Conservation (phyloP, 768 basidiomycete genomes). For the Russula foetens region DNA sequence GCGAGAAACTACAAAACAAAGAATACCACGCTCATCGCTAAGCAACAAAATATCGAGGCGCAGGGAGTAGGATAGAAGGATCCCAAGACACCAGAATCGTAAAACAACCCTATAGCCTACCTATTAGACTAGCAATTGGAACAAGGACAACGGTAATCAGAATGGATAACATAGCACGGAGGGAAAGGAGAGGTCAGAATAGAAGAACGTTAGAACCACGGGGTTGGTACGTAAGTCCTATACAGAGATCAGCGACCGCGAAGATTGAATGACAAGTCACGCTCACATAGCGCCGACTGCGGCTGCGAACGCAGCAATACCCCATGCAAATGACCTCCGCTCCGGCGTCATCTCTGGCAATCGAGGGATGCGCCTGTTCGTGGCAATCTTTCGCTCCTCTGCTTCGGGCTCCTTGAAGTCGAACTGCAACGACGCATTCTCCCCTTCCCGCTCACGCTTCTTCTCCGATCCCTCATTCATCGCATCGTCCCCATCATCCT, state of each 20-base stretch:
- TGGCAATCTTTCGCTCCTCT: constrained; percentile 46
- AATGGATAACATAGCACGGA: constrained; percentile 2
- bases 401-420: constrained; percentile 61
- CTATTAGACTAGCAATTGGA: constrained; percentile 1
- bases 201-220: constrained; percentile 40
- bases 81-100: not conserved
- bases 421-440: constrained; percentile 44
- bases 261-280: not conserved
- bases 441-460: constrained; percentile 52
- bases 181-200: not conserved
- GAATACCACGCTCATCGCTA: not conserved
- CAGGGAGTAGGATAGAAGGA: not conserved
- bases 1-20: constrained; percentile 1
- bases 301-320: constrained; percentile 73
- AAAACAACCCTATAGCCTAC: constrained; percentile 1
- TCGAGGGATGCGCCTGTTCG: constrained; percentile 55
- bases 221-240: constrained; percentile 53
- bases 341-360: constrained; percentile 50
- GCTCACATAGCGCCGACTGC: constrained; percentile 77
- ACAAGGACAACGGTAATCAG: not conserved
- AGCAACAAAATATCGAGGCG: not conserved
- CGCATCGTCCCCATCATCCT: constrained; percentile 22
- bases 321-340: constrained; percentile 76
- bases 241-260: constrained; percentile 1
- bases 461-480: constrained; percentile 14